Percentiles rank a stretch among this genome's conserved stretches.
phyloP scores from a whole-genome alignment of 2,329 filamentous ascomycete species.

The Hypoxylon sp. region DNA sequence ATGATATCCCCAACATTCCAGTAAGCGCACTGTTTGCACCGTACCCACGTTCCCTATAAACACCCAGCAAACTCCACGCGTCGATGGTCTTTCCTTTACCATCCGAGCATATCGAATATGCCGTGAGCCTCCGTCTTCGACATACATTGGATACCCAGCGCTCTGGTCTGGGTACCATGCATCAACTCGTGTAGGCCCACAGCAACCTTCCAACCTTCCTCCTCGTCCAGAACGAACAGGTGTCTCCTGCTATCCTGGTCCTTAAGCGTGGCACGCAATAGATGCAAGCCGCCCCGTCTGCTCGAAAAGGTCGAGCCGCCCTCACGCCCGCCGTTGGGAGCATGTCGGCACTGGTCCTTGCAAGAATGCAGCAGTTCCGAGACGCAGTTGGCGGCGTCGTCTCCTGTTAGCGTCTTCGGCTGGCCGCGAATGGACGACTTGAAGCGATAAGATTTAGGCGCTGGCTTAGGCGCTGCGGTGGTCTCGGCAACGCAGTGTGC shows the following conservation, averaged over 20 bases:
- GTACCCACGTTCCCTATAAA: constrained; percentile 26
- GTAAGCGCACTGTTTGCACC: constrained; percentile 4
- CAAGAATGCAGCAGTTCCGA: constrained; percentile 72
- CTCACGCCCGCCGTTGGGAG: constrained; percentile 60
- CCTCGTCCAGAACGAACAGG: constrained; percentile 72
- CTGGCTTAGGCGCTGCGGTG: constrained; percentile 57
- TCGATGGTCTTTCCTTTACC: constrained; percentile 48
- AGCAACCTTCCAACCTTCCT: constrained; percentile 76
- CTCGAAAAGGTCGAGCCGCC: constrained; percentile 55
- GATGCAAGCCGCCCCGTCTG: constrained; percentile 66
- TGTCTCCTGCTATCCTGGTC: constrained; percentile 76
- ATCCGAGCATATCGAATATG: constrained; percentile 70
- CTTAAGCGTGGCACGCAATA: constrained; percentile 72
- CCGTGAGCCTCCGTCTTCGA: constrained; percentile 64
- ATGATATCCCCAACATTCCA: constrained; percentile 25
- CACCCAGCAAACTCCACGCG: neutral
- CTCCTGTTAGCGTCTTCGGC: constrained; percentile 66
- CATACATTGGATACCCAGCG: constrained; percentile 70
- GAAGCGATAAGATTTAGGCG: constrained; percentile 61
- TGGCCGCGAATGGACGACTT: constrained; percentile 62
- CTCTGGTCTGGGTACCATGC: constrained; percentile 69
- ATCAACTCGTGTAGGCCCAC: constrained; percentile 70
- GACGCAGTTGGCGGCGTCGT: constrained; percentile 75
- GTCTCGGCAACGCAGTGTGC: constrained; percentile 67
- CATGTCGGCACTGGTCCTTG: constrained; percentile 71